Conservation (phyloP, 371 early-diverging fungal genomes). For the Lichtheimia ornata region DNA sequence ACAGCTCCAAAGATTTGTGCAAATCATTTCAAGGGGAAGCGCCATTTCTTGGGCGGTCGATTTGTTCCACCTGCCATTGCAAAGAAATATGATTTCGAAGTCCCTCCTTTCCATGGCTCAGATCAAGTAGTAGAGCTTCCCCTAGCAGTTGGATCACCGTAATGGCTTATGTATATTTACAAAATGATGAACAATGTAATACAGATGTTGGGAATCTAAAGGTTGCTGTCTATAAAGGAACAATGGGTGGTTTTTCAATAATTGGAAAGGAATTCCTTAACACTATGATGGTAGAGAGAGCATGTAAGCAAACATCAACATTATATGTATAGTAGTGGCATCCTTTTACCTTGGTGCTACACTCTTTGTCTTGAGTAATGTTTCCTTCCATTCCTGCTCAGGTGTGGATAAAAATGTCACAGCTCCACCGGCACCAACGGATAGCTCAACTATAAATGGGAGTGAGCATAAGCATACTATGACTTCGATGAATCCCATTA, state of each 20-base stretch:
- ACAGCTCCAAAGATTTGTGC: constrained; percentile 89
- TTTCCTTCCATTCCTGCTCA: constrained; percentile 86
- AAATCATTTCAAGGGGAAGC: constrained; percentile 65
- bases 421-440: constrained; percentile 95
- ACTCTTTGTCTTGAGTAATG: constrained; percentile 62
- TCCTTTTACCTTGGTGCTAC: constrained; percentile 47
- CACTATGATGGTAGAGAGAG: background rate
- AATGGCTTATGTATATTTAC: constrained; percentile 2
- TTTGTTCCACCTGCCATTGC: constrained; percentile 79
- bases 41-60: constrained; percentile 87
- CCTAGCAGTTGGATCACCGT: background rate
- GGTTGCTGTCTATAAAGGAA: background rate
- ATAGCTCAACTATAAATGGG: constrained; percentile 38
- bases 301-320: no score
- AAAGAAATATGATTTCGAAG: constrained; percentile 58
- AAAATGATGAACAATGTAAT: no score
- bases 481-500: constrained; percentile 3
- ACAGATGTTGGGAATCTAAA: no score
- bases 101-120: constrained; percentile 65
- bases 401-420: constrained; percentile 86
- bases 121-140: constrained; percentile 61
- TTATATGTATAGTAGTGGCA: no score
- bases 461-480: constrained; percentile 9
- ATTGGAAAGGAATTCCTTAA: constrained; percentile 10
- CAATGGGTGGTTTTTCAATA: background rate